These are phyloP conservation scores for Aegle marmelos DNA, from an alignment of 345 rosid genomes.

Conservation along the genomic window DNA sequence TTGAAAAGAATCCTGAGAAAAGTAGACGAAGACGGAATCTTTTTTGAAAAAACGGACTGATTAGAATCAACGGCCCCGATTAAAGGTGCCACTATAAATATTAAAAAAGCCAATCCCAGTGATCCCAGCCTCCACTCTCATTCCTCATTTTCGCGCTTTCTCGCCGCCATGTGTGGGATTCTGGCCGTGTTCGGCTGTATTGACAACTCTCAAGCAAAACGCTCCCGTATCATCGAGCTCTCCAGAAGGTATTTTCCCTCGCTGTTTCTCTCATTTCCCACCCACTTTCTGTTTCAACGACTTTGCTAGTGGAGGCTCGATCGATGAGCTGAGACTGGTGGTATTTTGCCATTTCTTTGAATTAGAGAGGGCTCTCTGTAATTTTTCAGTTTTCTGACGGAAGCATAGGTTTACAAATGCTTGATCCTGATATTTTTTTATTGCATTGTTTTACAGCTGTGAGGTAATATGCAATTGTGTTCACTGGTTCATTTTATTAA, in stretches of 20 bases:
- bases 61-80: slow-evolving; percentile 40
- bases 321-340: neutral
- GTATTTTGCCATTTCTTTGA: too few species aligned
- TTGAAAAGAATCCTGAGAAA: neutral
- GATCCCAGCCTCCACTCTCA: neutral
- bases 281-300: neutral
- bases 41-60: neutral
- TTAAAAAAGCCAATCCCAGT: slow-evolving; percentile 1
- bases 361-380: neutral
- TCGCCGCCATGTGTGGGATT: slow-evolving; percentile 69
- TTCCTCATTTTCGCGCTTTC: neutral
- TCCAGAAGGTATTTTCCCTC: slow-evolving; percentile 52
- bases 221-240: slow-evolving; percentile 76
- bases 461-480: neutral
- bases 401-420: neutral
- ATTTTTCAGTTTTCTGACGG: neutral
- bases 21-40: slow-evolving; percentile 1
- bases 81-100: neutral
- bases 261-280: neutral
- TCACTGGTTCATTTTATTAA: neutral
- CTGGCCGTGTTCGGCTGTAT: slow-evolving; percentile 72
- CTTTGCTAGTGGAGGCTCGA: neutral
- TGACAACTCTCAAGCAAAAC: slow-evolving; percentile 73
- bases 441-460: neutral
- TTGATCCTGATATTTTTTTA: neutral